phyloP scores from a whole-genome alignment of 2,329 filamentous ascomycete species.

The Alternaria alternata region DNA sequence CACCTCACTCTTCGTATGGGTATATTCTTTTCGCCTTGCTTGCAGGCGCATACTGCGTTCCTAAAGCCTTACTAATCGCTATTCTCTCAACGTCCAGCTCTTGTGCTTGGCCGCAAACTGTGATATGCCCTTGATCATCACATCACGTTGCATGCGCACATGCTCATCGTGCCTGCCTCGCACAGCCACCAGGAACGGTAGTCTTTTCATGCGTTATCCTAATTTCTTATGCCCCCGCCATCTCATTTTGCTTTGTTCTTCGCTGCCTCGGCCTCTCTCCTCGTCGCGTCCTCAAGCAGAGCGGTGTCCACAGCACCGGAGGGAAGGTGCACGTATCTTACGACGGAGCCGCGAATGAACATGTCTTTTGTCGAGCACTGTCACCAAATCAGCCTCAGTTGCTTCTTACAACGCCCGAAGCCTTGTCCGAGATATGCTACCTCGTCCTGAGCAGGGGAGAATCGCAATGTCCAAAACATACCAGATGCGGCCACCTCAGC shows the following conservation, averaged over 20 bases:
- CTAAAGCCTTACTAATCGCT: neutral
- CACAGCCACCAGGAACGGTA: neutral
- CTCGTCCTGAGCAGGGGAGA: neutral
- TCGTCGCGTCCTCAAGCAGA: constrained; percentile 83
- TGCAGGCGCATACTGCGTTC: neutral
- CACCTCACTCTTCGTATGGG: neutral
- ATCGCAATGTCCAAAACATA: constrained; percentile 47
- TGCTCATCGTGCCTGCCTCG: neutral
- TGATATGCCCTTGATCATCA: neutral
- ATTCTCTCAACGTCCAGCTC: neutral
- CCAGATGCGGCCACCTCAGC: constrained; percentile 92
- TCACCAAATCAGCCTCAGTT: neutral
- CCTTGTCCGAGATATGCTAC: neutral
- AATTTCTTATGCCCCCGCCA: neutral
- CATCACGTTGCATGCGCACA: neutral
- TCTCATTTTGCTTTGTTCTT: constrained; percentile 50
- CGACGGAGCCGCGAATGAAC: constrained; percentile 92
- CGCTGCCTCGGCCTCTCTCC: constrained; percentile 47
- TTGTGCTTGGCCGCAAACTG: neutral
- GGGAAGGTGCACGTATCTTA: constrained; percentile 90
- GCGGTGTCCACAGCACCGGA: constrained; percentile 83
- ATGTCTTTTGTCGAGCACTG: constrained; percentile 89
- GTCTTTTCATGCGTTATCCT: neutral
- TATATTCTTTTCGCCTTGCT: neutral
- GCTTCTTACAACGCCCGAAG: neutral